These are phyloP conservation scores for Graphium sp. DNA, from an alignment of 2,329 filamentous ascomycete species.

Conservation along the genomic window DNA sequence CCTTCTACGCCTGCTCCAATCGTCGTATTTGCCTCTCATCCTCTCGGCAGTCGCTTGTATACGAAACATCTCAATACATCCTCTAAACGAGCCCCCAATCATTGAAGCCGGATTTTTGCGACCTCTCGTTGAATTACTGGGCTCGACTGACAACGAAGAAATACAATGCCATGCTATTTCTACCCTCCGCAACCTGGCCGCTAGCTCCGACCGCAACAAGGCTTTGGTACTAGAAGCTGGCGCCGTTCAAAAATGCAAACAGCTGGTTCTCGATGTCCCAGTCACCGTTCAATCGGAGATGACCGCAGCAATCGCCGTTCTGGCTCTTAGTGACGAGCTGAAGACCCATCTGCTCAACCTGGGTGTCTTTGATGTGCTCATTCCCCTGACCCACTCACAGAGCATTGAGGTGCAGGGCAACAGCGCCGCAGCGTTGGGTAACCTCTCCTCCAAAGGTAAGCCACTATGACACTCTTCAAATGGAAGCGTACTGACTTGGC, in stretches of 20 bases:
- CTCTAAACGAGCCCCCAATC: constrained; percentile 92
- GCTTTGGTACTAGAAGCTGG: constrained; percentile 92
- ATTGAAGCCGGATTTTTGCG: constrained; percentile 95
- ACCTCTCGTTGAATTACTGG: constrained; percentile 81
- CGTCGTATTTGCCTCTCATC: constrained; percentile 87
- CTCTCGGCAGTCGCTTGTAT: constrained; percentile 96
- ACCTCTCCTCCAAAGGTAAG: constrained; percentile 89
- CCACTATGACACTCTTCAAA: too few species aligned
- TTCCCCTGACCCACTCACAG: constrained; percentile 83
- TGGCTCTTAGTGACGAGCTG: constrained; percentile 88
- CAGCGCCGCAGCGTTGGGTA: constrained; percentile 87
- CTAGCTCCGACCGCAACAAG: constrained; percentile 95
- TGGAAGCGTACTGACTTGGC: constrained; percentile 2
- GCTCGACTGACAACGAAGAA: constrained; percentile 93
- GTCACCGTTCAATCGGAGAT: constrained; percentile 95
- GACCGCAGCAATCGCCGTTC: constrained; percentile 96
- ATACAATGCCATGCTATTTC: constrained; percentile 99
- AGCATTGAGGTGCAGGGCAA: constrained; percentile 98
- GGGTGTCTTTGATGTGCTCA: constrained; percentile 90
- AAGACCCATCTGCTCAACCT: constrained; percentile 82
- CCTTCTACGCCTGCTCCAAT: constrained; percentile 78
- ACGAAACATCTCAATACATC: constrained; percentile 96
- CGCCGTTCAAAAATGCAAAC: constrained; percentile 96
- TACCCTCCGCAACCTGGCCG: constrained; percentile 84
- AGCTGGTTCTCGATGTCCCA: constrained; percentile 82